A percentile compares a stretch with the other conserved stretches of the same genome.
Evolutionary conservation across 2,329 filamentous ascomycete genomes (phyloP).

Genomic region (Sclerotinia minor): DNA sequence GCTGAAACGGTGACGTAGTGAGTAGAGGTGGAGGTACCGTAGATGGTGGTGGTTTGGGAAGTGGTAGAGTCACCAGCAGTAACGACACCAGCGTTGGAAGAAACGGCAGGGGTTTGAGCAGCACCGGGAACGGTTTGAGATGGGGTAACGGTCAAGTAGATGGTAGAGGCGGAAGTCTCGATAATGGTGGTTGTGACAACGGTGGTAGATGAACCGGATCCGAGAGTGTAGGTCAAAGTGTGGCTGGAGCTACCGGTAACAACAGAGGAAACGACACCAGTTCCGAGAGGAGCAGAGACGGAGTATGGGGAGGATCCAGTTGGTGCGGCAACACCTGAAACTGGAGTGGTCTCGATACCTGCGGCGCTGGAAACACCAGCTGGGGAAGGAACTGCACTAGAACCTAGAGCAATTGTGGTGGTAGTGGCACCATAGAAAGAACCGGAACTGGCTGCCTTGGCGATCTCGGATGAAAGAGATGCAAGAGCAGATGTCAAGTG

Average conservation of each 20-base stretch:
- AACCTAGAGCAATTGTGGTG: constrained; percentile 3
- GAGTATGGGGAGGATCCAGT: constrained; percentile 9
- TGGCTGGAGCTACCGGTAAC: not conserved
- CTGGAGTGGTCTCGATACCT: constrained; percentile 1
- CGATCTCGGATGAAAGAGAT: constrained; percentile 24
- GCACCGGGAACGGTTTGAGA: constrained; percentile 5
- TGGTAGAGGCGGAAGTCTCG: constrained; percentile 43
- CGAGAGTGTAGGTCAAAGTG: constrained; percentile 46
- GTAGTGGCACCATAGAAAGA: constrained; percentile 14
- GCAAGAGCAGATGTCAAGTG: constrained; percentile 19
- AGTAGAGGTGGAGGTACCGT: constrained; percentile 32
- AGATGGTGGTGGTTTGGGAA: constrained; percentile 29
- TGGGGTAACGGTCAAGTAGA: constrained; percentile 34
- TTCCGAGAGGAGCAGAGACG: constrained; percentile 25
- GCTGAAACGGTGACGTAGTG: constrained; percentile 33
- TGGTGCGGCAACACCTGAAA: not conserved
- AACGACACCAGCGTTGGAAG: not conserved
- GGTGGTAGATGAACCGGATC: constrained; percentile 46
- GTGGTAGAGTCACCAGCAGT: constrained; percentile 13
- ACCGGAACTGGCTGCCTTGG: constrained; percentile 20
- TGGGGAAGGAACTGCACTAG: not conserved
- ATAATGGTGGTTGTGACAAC: constrained; percentile 48
- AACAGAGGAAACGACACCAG: constrained; percentile 23
- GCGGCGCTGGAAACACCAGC: constrained; percentile 4
- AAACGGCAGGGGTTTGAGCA: constrained; percentile 4